Percentiles rank a stretch among this genome's conserved stretches.
These are phyloP conservation scores for Saksenaea vasiformis DNA, from an alignment of 371 early-diverging fungal genomes.

Conservation along the genomic window DNA sequence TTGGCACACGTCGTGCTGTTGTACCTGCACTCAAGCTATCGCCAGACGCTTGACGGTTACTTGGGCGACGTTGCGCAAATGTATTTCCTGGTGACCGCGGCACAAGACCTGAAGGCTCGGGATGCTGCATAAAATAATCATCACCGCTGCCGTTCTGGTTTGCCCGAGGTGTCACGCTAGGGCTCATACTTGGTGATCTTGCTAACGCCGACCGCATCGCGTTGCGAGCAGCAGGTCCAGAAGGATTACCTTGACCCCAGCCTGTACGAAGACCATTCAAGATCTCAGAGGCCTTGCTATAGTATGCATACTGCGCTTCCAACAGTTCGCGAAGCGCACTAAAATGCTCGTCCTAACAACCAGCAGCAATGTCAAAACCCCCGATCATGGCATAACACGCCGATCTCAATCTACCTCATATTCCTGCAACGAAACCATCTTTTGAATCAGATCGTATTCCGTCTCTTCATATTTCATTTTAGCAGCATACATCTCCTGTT, in stretches of 20 bases:
- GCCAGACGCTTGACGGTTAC: conserved; percentile 18
- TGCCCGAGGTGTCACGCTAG: background rate
- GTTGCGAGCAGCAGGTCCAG: conserved; percentile 4
- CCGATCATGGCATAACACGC: background rate
- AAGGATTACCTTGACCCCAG: conserved; percentile 13
- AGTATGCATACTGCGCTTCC: conserved; percentile 61
- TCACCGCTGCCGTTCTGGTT: conserved; percentile 9
- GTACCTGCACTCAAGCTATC: conserved; percentile 12
- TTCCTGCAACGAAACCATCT: conserved; percentile 71
- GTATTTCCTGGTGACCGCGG: conserved; percentile 2
- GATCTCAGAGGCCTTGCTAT: conserved; percentile 45
- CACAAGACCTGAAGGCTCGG: background rate
- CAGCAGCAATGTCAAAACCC: background rate
- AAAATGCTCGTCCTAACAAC: conserved; percentile 54
- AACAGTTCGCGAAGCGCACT: conserved; percentile 54
- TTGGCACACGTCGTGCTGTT: conserved; percentile 20
- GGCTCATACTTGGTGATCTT: conserved; percentile 9
- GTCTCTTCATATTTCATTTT: conserved; percentile 93
- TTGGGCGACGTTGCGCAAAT: conserved; percentile 13
- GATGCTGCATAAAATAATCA: conserved; percentile 15
- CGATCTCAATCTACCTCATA: conserved; percentile 55
- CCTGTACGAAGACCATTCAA: conserved; percentile 27
- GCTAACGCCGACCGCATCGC: conserved; percentile 3
- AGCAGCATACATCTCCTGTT: conserved; percentile 88
- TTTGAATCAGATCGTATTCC: conserved; percentile 61